Base-by-base conservation (phyloP, 2,329 filamentous ascomycete species). In the Calonectria hawksworthii region DNA sequence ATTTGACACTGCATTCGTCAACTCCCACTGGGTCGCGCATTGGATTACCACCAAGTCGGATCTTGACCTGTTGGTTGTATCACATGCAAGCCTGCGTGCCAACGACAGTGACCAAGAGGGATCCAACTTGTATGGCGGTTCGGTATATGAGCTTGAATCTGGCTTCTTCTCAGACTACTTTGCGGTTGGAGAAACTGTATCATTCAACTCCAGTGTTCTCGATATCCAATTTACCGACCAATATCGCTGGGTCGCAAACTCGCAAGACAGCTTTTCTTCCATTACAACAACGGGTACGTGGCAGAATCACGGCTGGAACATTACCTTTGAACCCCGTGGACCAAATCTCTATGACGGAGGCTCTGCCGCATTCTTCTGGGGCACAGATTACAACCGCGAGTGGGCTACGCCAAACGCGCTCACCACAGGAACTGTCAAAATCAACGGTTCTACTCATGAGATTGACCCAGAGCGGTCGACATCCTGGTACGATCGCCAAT, bases 341-440 rank as follows among this genome's bases (percentile, higher is more conserved):
- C 56, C 56, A 26, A 61, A 61, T 18, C 56, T 61, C 3, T 61
- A 61, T 18, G 56, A 61, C 13, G 56, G 56, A 41, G 56, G 56
- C 13, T 61, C 56, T 4, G 56, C 56, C 14, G 56, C 56, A 28
- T 61, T 61, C 56, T 61, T 61, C 14, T 61, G 56, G 56, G 56
- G 56, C n/a, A 41, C 56, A n/a, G 56, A 61, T 16, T 61, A 61
- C 34, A 61, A 61, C 34, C 56, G 56, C 16, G 56, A 61, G 26
- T 61, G 56, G 56, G 56, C 56, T 7, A 13, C 56, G 2, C 56
- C 56, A 28, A 61, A 61, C 26, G 56, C 56, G 3, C 56, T 61
- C 3, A 61, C 56, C 11, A 8, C 34, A 3, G 56, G 56, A 11
- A 61, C 56, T 3, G 56, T 61, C 34, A 61, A n/a, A 3, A 61